Evolutionary conservation across 2,329 filamentous ascomycete genomes (phyloP), one percentile per base, ranked within the genome.

Genomic region (Metarhizium sp.): DNA sequence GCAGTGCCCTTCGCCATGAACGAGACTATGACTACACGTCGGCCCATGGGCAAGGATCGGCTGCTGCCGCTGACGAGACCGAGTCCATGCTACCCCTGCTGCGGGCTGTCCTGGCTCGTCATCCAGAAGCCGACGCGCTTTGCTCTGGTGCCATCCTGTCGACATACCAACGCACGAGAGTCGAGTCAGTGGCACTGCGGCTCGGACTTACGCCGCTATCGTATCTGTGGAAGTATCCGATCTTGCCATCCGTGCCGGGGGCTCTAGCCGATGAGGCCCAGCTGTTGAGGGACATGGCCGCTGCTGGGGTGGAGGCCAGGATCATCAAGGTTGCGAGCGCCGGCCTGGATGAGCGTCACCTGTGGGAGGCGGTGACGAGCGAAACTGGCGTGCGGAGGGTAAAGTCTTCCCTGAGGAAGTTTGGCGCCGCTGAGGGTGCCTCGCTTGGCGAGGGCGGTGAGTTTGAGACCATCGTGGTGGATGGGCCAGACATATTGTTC

Each of bases 241-340:
- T 80, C 50, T 77, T 96, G 3, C 86, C 88, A 2, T 73, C 72
- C 7, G 72, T 75, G 2, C 59, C 61, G 57, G 50, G 60, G 50
- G 60, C 60, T 29, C 56, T 63, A 45, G 58, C 63, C 45, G 73
- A 76, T 50, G 79, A 78, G 51, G 74, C 73, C 18, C 79, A 76
- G 68, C 76, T 97, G 20, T 75, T 99, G 52, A 77, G 82, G 57
- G 92, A 96, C 69, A 96, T 99, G 90, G 81, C 80, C 5, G 77
- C 75, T 6, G 82, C 85, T 2, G 87, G 87, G 1, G 82, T 95
- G 55, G 90, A 96, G 66, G 88, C 92, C n/a, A 79, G 92, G 57
- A 90, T 99, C 66, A 84, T 99, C 73, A 99, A 97, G 73, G 90
- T 96, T 48, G 92, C 94, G 47, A 95, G 89, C 60, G 91, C 90